Evolutionary conservation across 2,329 filamentous ascomycete genomes (phyloP), one percentile per base, ranked within the genome.

Genomic region (Fusarium sp.): DNA sequence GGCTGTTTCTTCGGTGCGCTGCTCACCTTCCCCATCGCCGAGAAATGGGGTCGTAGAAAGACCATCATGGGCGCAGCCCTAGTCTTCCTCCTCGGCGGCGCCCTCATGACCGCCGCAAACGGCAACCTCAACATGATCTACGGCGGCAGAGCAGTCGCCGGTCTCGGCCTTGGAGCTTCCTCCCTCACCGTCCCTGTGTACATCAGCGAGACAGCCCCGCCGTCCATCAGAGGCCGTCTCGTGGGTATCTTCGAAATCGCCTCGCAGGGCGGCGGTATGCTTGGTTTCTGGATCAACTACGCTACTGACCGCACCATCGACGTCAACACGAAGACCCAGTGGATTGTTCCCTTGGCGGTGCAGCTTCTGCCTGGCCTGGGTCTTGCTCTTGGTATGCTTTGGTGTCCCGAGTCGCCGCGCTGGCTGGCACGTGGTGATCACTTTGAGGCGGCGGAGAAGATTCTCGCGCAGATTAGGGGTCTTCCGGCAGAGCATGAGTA

Each of bases 321-420:
- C 7, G 74, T 83, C 26, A 79, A 82, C 57, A 79, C 79, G 13
- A 78, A 76, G 22, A 68, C 78, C 0, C 77, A 78, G 54, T 90
- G 87, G 81, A 86, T 89, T n/a, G 84, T 91, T 4, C 89, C 89
- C 0, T 82, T 91, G 14, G 85, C 85, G 28, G 83, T 90, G 70
- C 89, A 91, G 78, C 86, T 85, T 38, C 81, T 90, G 5, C 89
- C 89, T 0, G 88, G 89, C 3, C 77, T 87, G 8, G 82, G 89
- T 34, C 85, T 91, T 26, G 83, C 88, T 54, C 61, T 82, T 41
- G 86, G 86, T 72, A 91, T 91, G 84, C 78, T 87, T 18, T 82
- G 90, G 72, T 89, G 88, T 82, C 87, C 88, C 48, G 89, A 91
- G 75, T 90, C 88, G 2, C 89, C 89, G 11, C 87, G 89, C 42